Evolutionary conservation across 306 rosid species (phyloP).

Genomic region (Pyrus pyrifolia): DNA sequence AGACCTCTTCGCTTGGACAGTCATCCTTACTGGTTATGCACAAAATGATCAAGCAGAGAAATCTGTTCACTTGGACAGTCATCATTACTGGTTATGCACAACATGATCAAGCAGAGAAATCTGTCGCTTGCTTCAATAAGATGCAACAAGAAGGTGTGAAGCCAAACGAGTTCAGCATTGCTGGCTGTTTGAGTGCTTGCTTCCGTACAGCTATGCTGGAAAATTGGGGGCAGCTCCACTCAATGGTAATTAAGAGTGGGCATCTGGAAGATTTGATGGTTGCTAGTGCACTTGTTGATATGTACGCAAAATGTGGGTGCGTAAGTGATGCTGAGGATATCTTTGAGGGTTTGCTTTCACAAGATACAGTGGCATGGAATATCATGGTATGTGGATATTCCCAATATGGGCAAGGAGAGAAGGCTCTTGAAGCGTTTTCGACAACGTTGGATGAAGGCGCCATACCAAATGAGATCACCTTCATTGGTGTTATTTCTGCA

Average conservation of each 20-base stretch:
- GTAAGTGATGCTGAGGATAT: conserved; percentile 26
- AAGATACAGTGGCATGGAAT: conserved; percentile 31
- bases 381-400: conserved; percentile 30
- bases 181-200: conserved; percentile 34
- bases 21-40: conserved; percentile 20
- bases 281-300: conserved; percentile 28
- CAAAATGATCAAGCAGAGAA: conserved; percentile 8
- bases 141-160: conserved; percentile 33
- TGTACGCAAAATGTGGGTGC: conserved; percentile 33
- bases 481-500: conserved; percentile 30
- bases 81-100: conserved; percentile 21
- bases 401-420: conserved; percentile 29
- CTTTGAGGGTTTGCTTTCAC: conserved; percentile 10
- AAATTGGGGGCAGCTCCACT: conserved; percentile 31
- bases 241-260: conserved; percentile 24
- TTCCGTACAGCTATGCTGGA: conserved; percentile 21
- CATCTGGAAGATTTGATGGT: conserved; percentile 24
- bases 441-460: conserved; percentile 24
- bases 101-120: conserved; percentile 16
- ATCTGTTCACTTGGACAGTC: conserved; percentile 27
- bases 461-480: conserved; percentile 29
- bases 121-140: conserved; percentile 18
- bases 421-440: conserved; percentile 20
- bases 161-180: conserved; percentile 29
- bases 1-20: conserved; percentile 35